Conservation (phyloP, 805 yeast species). For the Lipomyces orientalis region DNA sequence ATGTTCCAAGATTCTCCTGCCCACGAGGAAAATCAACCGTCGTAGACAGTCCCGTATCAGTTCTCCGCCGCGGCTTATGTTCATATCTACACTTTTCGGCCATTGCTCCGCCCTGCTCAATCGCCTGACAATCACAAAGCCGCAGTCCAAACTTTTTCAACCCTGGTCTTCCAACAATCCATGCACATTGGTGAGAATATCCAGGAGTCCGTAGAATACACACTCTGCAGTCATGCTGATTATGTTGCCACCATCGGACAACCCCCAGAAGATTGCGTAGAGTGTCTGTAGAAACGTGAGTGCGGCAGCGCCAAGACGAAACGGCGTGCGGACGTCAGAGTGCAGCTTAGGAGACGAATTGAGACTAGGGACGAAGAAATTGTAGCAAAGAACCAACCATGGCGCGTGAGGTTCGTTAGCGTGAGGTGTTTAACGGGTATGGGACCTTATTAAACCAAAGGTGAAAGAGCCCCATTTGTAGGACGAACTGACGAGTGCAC, state of each 20-base stretch:
- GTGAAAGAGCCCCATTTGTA: constrained; percentile 47
- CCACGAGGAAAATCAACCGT: background rate
- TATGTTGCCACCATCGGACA: constrained; percentile 67
- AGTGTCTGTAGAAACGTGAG: constrained; percentile 39
- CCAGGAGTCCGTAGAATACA: constrained; percentile 62
- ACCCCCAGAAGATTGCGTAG: constrained; percentile 59
- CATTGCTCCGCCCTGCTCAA: background rate
- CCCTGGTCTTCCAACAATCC: background rate
- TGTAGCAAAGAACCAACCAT: constrained; percentile 44
- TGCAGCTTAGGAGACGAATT: background rate
- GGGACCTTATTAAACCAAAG: constrained; percentile 50
- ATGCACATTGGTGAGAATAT: constrained; percentile 52
- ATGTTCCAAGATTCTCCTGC: background rate
- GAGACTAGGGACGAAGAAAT: constrained; percentile 30
- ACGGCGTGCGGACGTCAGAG: background rate
- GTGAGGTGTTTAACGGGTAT: background rate
- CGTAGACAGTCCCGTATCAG: background rate
- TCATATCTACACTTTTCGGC: background rate
- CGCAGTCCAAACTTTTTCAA: background rate
- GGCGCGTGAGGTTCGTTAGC: constrained; percentile 38
- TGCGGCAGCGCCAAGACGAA: background rate
- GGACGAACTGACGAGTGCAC: background rate
- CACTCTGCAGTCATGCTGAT: constrained; percentile 64
- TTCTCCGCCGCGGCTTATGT: background rate
- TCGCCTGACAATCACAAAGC: background rate